phyloP scores from a whole-genome alignment of 2,329 filamentous ascomycete genomes.

The Trichoderma sp. region DNA sequence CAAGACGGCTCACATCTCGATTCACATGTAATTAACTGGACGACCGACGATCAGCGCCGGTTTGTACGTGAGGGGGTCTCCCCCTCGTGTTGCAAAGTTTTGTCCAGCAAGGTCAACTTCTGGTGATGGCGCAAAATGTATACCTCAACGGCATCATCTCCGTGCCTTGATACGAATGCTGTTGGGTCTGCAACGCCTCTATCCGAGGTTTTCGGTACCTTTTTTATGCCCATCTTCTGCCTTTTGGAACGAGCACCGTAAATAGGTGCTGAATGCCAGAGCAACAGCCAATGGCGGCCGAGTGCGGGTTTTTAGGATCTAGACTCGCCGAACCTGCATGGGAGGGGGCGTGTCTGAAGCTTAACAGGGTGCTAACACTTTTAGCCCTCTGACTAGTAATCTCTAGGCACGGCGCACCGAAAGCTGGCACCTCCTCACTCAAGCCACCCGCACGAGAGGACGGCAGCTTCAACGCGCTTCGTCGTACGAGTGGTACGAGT shows the following conservation, averaged over 20 bases:
- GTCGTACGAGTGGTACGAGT: background rate
- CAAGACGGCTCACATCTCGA: background rate
- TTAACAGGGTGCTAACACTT: background rate
- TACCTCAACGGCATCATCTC: background rate
- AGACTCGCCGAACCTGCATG: conserved; percentile 15
- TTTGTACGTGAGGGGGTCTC: background rate
- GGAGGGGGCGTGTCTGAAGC: conserved; percentile 6
- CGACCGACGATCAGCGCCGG: background rate
- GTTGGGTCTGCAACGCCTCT: background rate
- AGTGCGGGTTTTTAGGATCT: conserved; percentile 9
- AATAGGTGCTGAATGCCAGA: background rate
- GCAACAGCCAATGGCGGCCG: background rate
- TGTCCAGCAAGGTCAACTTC: background rate
- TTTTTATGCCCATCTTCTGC: background rate
- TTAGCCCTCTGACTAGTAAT: background rate
- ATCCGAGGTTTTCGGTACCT: background rate
- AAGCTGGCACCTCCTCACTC: background rate
- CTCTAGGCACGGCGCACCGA: background rate
- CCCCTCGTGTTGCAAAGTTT: background rate
- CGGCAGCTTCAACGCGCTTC: background rate
- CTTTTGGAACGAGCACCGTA: background rate
- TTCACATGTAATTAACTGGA: background rate
- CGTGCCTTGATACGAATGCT: background rate
- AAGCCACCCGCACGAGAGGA: background rate
- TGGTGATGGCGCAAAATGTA: background rate